Conservation (phyloP, 192 early-diverging fungal species). For the Coemansia reversa region DNA sequence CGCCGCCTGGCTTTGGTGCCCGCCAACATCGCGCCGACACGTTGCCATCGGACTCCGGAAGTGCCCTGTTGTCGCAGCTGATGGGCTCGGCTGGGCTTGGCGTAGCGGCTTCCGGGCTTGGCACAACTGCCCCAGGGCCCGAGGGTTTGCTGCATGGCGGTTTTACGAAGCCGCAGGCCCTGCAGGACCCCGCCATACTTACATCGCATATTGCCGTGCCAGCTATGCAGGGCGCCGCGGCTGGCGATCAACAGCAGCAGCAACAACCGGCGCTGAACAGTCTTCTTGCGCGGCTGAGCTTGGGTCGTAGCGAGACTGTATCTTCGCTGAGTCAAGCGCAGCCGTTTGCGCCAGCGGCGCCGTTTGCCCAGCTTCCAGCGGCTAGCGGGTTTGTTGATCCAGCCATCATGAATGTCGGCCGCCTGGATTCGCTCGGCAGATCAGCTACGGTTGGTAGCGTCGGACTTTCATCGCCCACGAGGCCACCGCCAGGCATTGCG, state of each 20-base stretch:
- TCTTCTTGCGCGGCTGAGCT: constrained; percentile 35
- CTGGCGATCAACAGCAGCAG: constrained; percentile 24
- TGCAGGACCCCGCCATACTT: constrained; percentile 30
- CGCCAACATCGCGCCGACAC: constrained; percentile 11
- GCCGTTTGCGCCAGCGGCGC: constrained; percentile 5
- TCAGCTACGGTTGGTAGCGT: constrained; percentile 9
- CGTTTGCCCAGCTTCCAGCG: neutral
- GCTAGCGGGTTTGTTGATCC: constrained; percentile 35
- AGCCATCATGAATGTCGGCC: constrained; percentile 40
- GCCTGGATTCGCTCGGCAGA: constrained; percentile 1
- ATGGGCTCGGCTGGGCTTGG: constrained; percentile 24
- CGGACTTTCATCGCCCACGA: constrained; percentile 18
- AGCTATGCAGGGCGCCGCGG: neutral
- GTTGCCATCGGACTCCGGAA: constrained; percentile 12
- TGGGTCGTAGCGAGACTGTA: constrained; percentile 16
- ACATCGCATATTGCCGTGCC: constrained; percentile 16
- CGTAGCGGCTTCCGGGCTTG: neutral
- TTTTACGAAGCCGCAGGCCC: neutral
- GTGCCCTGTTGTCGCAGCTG: constrained; percentile 34
- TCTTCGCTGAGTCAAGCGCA: neutral
- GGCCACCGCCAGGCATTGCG: constrained; percentile 36
- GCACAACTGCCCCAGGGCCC: constrained; percentile 13
- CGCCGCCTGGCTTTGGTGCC: constrained; percentile 45
- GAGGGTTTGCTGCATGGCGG: too few species aligned
- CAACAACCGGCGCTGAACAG: constrained; percentile 40